These are phyloP conservation scores for Ceratocystis huliohia DNA, from an alignment of 2,329 filamentous ascomycete genomes.

Conservation along the genomic window DNA sequence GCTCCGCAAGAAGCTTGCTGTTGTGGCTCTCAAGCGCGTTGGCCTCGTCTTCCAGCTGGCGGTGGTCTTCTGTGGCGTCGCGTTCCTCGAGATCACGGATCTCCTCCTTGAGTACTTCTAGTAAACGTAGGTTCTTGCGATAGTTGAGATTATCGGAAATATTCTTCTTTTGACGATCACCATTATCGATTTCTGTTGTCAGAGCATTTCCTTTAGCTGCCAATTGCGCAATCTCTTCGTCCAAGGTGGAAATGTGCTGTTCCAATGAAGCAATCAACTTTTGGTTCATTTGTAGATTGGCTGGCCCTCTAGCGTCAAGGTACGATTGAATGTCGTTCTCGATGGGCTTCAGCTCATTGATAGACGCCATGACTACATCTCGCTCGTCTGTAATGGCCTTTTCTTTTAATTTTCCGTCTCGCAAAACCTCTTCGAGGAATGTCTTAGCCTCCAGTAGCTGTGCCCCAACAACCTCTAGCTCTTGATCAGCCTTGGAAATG, in stretches of 20 bases:
- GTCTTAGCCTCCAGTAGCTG: constrained; percentile 63
- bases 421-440: constrained; percentile 62
- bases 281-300: constrained; percentile 56
- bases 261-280: constrained; percentile 57
- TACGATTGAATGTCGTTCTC: constrained; percentile 72
- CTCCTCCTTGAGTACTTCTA: constrained; percentile 54
- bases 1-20: constrained; percentile 58
- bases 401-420: constrained; percentile 59
- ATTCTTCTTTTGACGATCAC: constrained; percentile 70
- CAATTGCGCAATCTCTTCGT: constrained; percentile 54
- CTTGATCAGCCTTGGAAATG: constrained; percentile 56
- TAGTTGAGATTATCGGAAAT: constrained; percentile 83
- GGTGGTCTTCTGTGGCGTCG: constrained; percentile 72
- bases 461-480: constrained; percentile 62
- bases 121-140: constrained; percentile 57
- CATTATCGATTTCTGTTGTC: constrained; percentile 62
- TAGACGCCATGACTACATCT: constrained; percentile 56
- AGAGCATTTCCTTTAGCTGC: constrained; percentile 63
- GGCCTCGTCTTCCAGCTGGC: constrained; percentile 59
- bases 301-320: constrained; percentile 58
- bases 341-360: constrained; percentile 63
- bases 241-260: constrained; percentile 48
- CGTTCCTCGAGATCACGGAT: constrained; percentile 64
- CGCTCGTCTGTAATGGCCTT: constrained; percentile 58
- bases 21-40: constrained; percentile 52